Conservation (phyloP, 2,329 filamentous ascomycete species). For the Botryotinia calthae region DNA sequence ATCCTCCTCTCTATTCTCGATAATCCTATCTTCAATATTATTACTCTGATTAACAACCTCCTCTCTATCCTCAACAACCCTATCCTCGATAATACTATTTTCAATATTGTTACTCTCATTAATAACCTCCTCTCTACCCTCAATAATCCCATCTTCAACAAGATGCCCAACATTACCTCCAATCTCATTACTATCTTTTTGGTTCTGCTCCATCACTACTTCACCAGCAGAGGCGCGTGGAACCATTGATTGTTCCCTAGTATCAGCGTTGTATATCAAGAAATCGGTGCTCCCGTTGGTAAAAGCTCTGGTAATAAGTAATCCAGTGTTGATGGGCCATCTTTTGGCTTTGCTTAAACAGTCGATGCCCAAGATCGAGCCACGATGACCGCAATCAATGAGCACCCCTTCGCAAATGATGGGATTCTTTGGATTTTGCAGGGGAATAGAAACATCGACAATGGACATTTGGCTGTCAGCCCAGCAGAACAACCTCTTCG, state of each 20-base stretch:
- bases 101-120: too few relatives aligned
- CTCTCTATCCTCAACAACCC: too few relatives aligned
- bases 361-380: neutral
- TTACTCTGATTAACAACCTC: too few relatives aligned
- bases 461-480: neutral
- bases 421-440: fast-evolving
- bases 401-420: neutral
- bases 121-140: neutral
- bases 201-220: neutral
- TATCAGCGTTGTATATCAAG: neutral
- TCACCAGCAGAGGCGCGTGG: neutral
- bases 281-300: neutral
- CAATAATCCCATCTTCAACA: neutral
- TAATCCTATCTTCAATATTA: neutral
- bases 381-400: neutral
- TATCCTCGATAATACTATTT: too few relatives aligned
- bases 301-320: neutral
- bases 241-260: neutral
- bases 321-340: fast-evolving
- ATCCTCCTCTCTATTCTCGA: neutral
- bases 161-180: neutral
- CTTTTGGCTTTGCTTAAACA: neutral
- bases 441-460: neutral
- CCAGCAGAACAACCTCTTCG: neutral
- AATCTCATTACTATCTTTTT: neutral